Percentiles rank a stretch among this genome's conserved stretches.
phyloP scores from a whole-genome alignment of 1,284 basidiomycete species.

The Exobasidium cylindrosporum region DNA sequence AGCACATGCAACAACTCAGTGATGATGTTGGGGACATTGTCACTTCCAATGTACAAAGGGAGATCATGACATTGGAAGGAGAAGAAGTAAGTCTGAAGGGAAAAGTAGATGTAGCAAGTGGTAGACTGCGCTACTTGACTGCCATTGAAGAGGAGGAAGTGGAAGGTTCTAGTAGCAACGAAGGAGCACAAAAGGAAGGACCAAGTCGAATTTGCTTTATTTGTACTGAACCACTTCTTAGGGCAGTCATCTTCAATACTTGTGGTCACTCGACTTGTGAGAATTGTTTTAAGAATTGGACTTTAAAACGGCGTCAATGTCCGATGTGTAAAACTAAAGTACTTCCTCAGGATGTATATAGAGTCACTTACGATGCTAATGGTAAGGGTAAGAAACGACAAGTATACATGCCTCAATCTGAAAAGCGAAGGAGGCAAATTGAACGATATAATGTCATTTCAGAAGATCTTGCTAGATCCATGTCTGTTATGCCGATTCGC shows the following conservation, averaged over 20 bases:
- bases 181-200: neutral
- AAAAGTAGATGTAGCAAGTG: slow-evolving; percentile 30
- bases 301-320: slow-evolving; percentile 23
- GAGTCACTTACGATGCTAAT: slow-evolving; percentile 35
- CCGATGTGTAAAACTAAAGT: slow-evolving; percentile 45
- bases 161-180: neutral
- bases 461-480: slow-evolving; percentile 18
- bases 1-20: slow-evolving; percentile 47
- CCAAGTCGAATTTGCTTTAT: slow-evolving; percentile 19
- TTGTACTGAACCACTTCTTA: slow-evolving; percentile 44
- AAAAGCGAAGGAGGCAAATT: neutral
- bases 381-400: slow-evolving; percentile 6
- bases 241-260: slow-evolving; percentile 41
- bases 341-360: slow-evolving; percentile 37
- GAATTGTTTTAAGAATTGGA: slow-evolving; percentile 49
- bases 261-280: slow-evolving; percentile 49
- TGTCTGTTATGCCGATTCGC: slow-evolving; percentile 24
- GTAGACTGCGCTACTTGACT: slow-evolving; percentile 39
- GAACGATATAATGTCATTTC: slow-evolving; percentile 26
- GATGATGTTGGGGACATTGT: slow-evolving; percentile 45
- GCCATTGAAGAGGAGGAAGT: slow-evolving; percentile 27
- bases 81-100: slow-evolving; percentile 28
- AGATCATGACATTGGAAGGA: slow-evolving; percentile 20
- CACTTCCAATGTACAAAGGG: slow-evolving; percentile 22
- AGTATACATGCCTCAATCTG: neutral